phyloP scores from a whole-genome alignment of 345 rosid species.

The Camelina hispida region DNA sequence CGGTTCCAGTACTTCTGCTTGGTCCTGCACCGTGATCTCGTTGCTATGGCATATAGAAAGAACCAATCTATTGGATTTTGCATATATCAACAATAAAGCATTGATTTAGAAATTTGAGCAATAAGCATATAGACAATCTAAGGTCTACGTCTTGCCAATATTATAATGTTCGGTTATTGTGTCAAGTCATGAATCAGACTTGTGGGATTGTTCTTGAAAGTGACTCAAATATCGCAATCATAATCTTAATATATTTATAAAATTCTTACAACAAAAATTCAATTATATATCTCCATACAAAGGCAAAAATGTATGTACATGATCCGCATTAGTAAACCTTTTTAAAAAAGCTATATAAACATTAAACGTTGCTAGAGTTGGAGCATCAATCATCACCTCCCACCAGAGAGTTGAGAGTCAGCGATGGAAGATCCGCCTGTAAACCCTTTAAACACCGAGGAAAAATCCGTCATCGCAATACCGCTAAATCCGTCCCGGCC shows the following conservation, averaged over 20 bases:
- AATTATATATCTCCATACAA: background rate
- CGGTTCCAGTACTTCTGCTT: conserved; percentile 57
- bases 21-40: conserved; percentile 52
- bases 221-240: background rate
- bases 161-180: background rate
- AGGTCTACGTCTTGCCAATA: conserved; percentile 4
- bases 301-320: conserved; percentile 39
- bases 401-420: conserved; percentile 42
- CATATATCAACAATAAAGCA: background rate
- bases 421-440: conserved; percentile 41
- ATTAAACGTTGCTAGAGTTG: background rate
- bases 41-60: conserved; percentile 18
- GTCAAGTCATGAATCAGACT: background rate
- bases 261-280: background rate
- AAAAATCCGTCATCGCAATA: conserved; percentile 30
- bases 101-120: background rate
- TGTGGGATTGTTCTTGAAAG: background rate
- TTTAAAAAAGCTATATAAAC: background rate
- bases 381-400: conserved; percentile 38
- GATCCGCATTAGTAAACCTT: conserved; percentile 1
- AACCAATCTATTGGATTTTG: background rate
- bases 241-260: background rate
- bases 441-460: conserved; percentile 41
- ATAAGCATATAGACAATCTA: background rate
- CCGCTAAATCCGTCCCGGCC: conserved; percentile 42